Evolutionary conservation across 1,139 yeast genomes (phyloP).

Genomic region (Candida smagusa): DNA sequence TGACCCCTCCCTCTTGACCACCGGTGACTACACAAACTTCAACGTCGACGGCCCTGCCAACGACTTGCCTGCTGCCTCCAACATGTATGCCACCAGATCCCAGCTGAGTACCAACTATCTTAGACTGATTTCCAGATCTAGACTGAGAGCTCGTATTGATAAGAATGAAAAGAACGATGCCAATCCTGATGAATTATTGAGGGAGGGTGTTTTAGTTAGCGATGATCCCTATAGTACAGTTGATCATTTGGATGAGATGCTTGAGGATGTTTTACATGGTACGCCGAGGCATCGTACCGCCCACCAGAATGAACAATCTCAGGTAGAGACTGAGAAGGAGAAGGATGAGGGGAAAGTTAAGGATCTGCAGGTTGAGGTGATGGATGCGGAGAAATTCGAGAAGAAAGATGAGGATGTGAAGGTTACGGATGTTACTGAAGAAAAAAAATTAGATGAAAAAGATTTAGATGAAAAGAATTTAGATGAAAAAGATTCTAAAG

Average conservation of each 20-base stretch:
- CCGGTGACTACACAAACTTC: constrained; percentile 50
- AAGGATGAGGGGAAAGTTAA: constrained; percentile 7
- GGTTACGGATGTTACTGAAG: neutral
- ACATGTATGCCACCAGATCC: constrained; percentile 30
- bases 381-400: constrained; percentile 6
- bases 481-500: neutral
- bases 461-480: neutral
- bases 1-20: constrained; percentile 43
- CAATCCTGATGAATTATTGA: constrained; percentile 34
- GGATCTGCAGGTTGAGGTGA: constrained; percentile 5
- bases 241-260: constrained; percentile 40
- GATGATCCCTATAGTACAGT: constrained; percentile 46
- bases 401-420: neutral
- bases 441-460: constrained; percentile 3
- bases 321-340: constrained; percentile 6
- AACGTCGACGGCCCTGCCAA: constrained; percentile 39
- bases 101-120: constrained; percentile 47
- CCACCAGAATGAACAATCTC: constrained; percentile 1
- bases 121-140: constrained; percentile 60
- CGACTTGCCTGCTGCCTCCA: constrained; percentile 16
- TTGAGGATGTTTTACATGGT: constrained; percentile 33
- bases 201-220: constrained; percentile 46
- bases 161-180: constrained; percentile 43
- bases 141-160: constrained; percentile 44
- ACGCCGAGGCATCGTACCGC: constrained; percentile 6